Conservation (phyloP, 208 protist species). For the Crithidia bombi region DNA sequence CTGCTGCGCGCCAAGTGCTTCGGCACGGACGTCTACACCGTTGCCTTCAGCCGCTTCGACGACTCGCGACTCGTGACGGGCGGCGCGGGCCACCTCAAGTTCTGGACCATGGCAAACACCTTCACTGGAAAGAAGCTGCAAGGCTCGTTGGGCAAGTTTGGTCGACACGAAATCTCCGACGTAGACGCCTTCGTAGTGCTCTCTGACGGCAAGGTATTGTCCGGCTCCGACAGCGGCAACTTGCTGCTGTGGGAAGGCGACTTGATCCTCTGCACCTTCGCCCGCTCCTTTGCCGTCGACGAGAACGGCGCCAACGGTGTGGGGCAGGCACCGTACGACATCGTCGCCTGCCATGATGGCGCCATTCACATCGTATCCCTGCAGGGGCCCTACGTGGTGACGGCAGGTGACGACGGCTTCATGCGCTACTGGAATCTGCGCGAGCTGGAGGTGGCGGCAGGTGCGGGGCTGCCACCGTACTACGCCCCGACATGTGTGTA, state of each 20-base stretch:
- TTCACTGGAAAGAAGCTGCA: conserved; percentile 99
- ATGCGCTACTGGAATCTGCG: conserved; percentile 95
- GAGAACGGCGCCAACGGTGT: conserved; percentile 32
- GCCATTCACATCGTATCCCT: conserved; percentile 90
- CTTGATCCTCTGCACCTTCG: conserved; percentile 95
- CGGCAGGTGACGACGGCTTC: conserved; percentile 95
- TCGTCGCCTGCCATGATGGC: conserved; percentile 82
- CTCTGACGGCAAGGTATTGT: conserved; percentile 95
- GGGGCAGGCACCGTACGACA: conserved; percentile 35
- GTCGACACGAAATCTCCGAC: conserved; percentile 96
- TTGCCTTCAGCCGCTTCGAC: conserved; percentile 93
- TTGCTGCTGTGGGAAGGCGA: conserved; percentile 98
- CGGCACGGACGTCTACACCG: conserved; percentile 93
- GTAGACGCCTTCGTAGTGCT: conserved; percentile 93
- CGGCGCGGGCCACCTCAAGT: conserved; percentile 97
- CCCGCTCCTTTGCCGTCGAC: conserved; percentile 34
- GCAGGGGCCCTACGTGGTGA: conserved; percentile 81
- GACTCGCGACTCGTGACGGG: conserved; percentile 93
- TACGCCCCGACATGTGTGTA: conserved; percentile 82
- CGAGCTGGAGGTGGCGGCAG: conserved; percentile 93
- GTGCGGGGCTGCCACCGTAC: conserved; percentile 73
- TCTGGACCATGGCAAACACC: conserved; percentile 98
- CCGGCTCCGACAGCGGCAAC: conserved; percentile 93
- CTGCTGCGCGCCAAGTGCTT: conserved; percentile 97
- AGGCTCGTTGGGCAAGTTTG: conserved; percentile 97